These are phyloP conservation scores for Chlorella sp. DNA, from an alignment of 139 green algal genomes.

Conservation along the genomic window DNA sequence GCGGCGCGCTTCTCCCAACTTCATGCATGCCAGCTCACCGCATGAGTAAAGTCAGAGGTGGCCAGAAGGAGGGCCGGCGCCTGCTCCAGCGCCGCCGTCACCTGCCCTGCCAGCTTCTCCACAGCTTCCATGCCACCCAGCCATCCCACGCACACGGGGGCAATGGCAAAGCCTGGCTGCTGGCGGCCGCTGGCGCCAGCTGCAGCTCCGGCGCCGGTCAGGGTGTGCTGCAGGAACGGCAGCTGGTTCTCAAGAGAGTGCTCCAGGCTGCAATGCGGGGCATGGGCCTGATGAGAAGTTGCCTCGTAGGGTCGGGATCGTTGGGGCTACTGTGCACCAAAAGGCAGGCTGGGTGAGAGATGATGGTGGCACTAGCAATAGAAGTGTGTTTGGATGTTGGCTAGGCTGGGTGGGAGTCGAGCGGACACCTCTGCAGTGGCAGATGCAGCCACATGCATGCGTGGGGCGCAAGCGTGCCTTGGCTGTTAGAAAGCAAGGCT, in stretches of 20 bases:
- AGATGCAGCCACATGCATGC: no score
- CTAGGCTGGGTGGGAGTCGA: no score
- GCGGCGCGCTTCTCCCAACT: no score
- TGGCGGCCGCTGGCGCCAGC: no score
- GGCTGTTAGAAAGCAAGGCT: no score
- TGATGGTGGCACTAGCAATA: no score
- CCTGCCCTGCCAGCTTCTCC: not conserved
- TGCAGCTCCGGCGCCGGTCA: not conserved
- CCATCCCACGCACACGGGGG: constrained; percentile 39
- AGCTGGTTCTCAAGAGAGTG: constrained; percentile 50
- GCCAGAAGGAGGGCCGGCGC: constrained; percentile 20
- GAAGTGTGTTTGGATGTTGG: no score
- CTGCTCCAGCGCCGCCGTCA: not conserved
- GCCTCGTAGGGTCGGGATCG: not conserved
- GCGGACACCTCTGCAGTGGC: no score
- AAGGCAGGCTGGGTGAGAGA: no score
- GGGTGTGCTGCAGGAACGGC: constrained; percentile 34
- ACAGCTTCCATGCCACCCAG: not conserved
- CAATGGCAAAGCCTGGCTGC: not conserved
- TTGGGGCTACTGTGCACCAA: not conserved
- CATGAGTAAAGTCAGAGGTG: constrained; percentile 43
- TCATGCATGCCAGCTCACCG: no score
- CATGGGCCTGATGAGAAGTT: no score
- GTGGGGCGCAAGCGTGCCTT: no score
- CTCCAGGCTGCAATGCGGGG: constrained; percentile 24